phyloP scores from a whole-genome alignment of 2,329 filamentous ascomycete genomes.

The Colletotrichum filicis region DNA sequence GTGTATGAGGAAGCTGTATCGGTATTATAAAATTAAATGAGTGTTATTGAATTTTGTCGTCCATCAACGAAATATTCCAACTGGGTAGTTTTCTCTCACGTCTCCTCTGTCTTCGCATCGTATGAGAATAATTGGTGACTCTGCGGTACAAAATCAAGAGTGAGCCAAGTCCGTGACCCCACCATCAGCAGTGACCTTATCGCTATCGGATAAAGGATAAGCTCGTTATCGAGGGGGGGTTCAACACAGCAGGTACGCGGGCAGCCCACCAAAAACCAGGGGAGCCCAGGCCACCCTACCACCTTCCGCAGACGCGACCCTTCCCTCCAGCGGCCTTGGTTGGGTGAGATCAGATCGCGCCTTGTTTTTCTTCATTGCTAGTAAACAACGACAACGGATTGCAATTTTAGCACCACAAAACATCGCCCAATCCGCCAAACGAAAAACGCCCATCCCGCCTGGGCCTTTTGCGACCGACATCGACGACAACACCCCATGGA shows the following conservation, averaged over 20 bases:
- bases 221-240: constrained; percentile 15
- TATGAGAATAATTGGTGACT: constrained; percentile 11
- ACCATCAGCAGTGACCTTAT: constrained; percentile 25
- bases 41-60: not conserved
- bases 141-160: constrained; percentile 23
- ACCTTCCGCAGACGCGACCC: constrained; percentile 20
- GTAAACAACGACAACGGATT: constrained; percentile 36
- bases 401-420: constrained; percentile 36
- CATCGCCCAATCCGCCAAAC: constrained; percentile 32
- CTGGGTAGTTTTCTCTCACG: not conserved
- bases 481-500: constrained; percentile 26
- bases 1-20: not conserved
- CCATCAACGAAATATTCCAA: not conserved
- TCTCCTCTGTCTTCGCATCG: constrained; percentile 5
- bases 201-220: constrained; percentile 15
- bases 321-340: constrained; percentile 25
- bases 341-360: constrained; percentile 35
- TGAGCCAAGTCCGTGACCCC: constrained; percentile 21
- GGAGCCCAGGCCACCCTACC: constrained; percentile 24
- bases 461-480: constrained; percentile 20
- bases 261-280: constrained; percentile 8
- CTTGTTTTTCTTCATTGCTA: constrained; percentile 37
- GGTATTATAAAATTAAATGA: no score
- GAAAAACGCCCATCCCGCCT: constrained; percentile 29
- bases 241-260: not conserved